Evolutionary conservation across 345 rosid genomes (phyloP).

Genomic region (Iberis pinnata): DNA sequence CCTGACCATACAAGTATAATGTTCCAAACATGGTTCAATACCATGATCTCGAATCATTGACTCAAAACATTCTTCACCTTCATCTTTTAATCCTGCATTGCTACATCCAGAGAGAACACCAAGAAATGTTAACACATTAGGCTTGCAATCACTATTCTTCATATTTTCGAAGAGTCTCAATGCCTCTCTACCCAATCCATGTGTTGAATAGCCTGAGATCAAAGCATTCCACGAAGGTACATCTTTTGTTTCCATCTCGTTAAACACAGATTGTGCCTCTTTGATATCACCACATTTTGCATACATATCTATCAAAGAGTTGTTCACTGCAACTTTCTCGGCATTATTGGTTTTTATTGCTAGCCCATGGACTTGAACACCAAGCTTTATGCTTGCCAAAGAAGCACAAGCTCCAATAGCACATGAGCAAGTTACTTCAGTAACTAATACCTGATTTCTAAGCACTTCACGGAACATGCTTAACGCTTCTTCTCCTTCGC

Average conservation of each 20-base stretch:
- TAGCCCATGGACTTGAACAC: constrained; percentile 62
- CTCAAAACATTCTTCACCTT: constrained; percentile 59
- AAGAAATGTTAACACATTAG: constrained; percentile 60
- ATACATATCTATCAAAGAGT: constrained; percentile 87
- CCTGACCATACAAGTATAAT: constrained; percentile 77
- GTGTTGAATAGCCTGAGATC: constrained; percentile 78
- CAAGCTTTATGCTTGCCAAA: constrained; percentile 66
- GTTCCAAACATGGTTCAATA: constrained; percentile 69
- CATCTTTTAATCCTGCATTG: constrained; percentile 57
- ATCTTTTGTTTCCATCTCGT: constrained; percentile 38
- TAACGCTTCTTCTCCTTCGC: constrained; percentile 54
- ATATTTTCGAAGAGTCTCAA: constrained; percentile 49
- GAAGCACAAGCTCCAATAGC: constrained; percentile 69
- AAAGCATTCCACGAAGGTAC: constrained; percentile 72
- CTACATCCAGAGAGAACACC: constrained; percentile 80
- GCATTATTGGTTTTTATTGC: constrained; percentile 51
- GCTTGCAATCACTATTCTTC: constrained; percentile 49
- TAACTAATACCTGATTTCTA: constrained; percentile 39
- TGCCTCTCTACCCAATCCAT: constrained; percentile 57
- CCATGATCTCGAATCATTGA: constrained; percentile 61
- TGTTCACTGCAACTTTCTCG: constrained; percentile 45
- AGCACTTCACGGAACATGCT: constrained; percentile 52
- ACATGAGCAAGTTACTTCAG: constrained; percentile 80
- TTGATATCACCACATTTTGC: constrained; percentile 78
- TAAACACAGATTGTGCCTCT: constrained; percentile 53